Conservation (phyloP, 2,329 filamentous ascomycete species). For the Stachybotrys echinatus region DNA sequence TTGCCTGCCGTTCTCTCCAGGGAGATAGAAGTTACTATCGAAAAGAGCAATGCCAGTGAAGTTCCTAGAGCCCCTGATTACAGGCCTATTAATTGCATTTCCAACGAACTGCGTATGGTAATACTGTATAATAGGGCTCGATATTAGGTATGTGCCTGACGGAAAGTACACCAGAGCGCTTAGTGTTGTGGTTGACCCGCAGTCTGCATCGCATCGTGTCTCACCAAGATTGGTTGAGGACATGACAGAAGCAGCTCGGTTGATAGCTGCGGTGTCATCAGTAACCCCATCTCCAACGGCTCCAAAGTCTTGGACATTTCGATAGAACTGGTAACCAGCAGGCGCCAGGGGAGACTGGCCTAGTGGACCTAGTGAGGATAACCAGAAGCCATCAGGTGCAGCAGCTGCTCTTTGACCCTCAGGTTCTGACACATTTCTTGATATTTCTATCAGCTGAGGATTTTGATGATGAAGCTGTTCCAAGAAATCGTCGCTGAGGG, state of each 20-base stretch:
- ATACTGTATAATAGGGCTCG: conserved; percentile 55
- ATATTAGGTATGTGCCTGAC: conserved; percentile 58
- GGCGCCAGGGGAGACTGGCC: not conserved
- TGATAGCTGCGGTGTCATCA: conserved; percentile 31
- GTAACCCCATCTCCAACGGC: conserved; percentile 35
- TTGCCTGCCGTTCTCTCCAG: conserved; percentile 54
- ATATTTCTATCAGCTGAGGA: not conserved
- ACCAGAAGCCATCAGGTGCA: conserved; percentile 5
- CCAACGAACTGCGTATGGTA: conserved; percentile 76
- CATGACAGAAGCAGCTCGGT: conserved; percentile 60
- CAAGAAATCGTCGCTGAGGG: not conserved
- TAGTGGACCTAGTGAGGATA: conserved; percentile 1
- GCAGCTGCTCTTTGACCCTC: too few relatives aligned
- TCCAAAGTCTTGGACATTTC: conserved; percentile 48
- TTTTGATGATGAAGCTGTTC: not conserved
- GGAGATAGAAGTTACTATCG: conserved; percentile 59
- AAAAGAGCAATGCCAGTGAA: conserved; percentile 67
- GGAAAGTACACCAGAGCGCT: conserved; percentile 68
- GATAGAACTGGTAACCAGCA: conserved; percentile 46
- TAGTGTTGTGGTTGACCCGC: conserved; percentile 59
- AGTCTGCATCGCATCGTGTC: conserved; percentile 57
- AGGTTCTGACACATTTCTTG: not conserved
- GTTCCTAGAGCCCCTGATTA: conserved; percentile 41
- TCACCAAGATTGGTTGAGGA: conserved; percentile 42
- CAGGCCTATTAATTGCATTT: conserved; percentile 52